A percentile compares a stretch with the other conserved stretches of the same genome.
phyloP scores from a whole-genome alignment of 805 yeast genomes.

The Wickerhamiella sorbophila region DNA sequence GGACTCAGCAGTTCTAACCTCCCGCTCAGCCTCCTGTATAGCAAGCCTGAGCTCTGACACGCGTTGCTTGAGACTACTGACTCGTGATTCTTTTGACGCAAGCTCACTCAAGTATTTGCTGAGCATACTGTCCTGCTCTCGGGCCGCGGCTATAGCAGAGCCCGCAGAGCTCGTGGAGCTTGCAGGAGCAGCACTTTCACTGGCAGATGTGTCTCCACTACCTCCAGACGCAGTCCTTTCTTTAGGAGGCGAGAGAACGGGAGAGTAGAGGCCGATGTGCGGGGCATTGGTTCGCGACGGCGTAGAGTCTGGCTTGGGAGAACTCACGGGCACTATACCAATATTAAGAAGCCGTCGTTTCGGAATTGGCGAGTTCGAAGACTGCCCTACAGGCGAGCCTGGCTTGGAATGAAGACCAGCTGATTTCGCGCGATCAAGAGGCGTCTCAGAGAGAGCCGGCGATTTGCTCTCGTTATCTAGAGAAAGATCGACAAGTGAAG shows the following conservation, averaged over 20 bases:
- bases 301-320: neutral
- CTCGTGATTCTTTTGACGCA: conserved; percentile 28
- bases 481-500: neutral
- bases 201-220: neutral
- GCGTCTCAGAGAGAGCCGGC: neutral
- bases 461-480: neutral
- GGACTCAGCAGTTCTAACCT: conserved; percentile 23
- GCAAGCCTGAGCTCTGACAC: conserved; percentile 19
- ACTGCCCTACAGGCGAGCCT: too few relatives aligned
- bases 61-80: conserved; percentile 25
- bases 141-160: neutral
- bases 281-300: neutral
- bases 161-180: too few relatives aligned
- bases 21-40: conserved; percentile 26
- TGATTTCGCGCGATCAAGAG: too few relatives aligned
- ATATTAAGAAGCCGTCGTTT: neutral
- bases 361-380: neutral
- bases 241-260: neutral
- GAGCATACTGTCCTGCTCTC: conserved; percentile 2
- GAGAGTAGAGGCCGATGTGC: neutral
- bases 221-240: neutral
- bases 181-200: neutral
- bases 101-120: conserved; percentile 22
- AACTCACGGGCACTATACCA: neutral
- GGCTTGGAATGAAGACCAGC: neutral